These are phyloP conservation scores for Pholiota adiposa DNA, from an alignment of 1,284 basidiomycete species.

Conservation along the genomic window DNA sequence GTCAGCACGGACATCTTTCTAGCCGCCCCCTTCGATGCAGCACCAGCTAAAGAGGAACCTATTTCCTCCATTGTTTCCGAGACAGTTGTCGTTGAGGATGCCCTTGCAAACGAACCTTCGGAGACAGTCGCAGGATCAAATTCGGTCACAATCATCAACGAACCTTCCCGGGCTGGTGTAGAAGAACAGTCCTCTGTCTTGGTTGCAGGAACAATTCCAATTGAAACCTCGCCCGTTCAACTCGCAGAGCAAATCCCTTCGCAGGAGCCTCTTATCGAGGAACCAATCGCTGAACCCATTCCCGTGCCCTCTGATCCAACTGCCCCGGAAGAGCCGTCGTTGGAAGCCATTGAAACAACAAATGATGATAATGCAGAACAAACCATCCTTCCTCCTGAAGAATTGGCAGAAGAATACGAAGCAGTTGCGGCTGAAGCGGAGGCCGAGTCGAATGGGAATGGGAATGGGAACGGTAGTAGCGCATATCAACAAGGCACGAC, in stretches of 20 bases:
- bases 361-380: not conserved
- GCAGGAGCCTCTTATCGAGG: not conserved
- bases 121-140: not conserved
- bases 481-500: constrained; percentile 2
- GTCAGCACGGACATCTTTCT: not conserved
- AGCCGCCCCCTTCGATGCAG: not conserved
- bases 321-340: not conserved
- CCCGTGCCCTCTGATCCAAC: not conserved
- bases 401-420: not conserved
- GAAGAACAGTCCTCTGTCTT: not conserved
- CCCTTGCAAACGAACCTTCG: too few species aligned
- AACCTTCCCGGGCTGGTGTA: not conserved
- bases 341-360: not conserved
- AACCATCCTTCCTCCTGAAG: not conserved
- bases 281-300: not conserved
- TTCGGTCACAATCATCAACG: not conserved
- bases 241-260: not conserved
- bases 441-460: constrained; percentile 7
- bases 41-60: not conserved
- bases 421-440: not conserved
- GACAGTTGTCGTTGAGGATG: not conserved
- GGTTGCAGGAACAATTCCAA: not conserved
- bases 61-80: not conserved
- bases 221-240: not conserved
- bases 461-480: constrained; percentile 13